phyloP scores from a whole-genome alignment of 495 filamentous ascomycete species.

The Hypoxylon cercidicola region DNA sequence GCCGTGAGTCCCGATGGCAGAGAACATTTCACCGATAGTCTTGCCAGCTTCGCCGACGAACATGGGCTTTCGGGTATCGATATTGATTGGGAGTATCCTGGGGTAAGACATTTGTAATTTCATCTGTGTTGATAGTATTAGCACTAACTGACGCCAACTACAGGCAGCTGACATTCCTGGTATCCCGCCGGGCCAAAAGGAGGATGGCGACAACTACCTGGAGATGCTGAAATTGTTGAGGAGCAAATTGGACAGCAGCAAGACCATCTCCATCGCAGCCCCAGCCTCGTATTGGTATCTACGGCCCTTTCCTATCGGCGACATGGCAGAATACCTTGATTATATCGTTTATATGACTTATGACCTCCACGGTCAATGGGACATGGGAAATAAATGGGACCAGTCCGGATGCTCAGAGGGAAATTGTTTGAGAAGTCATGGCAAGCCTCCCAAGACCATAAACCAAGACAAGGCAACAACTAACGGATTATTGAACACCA shows the following conservation, averaged over 20 bases:
- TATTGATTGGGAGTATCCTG: slow-evolving; percentile 55
- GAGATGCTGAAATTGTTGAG: slow-evolving; percentile 28
- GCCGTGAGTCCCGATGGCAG: no score
- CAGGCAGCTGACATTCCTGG: slow-evolving; percentile 22
- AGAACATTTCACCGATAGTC: slow-evolving; percentile 33
- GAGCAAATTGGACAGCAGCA: slow-evolving; percentile 15
- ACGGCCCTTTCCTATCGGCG: slow-evolving; percentile 12
- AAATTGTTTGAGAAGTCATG: no score
- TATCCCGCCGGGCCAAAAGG: not conserved
- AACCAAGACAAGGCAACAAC: no score
- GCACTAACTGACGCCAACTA: not conserved
- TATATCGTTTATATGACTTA: slow-evolving; percentile 44
- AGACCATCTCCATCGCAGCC: slow-evolving; percentile 39
- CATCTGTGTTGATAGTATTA: no score
- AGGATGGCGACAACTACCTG: slow-evolving; percentile 36
- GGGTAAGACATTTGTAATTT: no score
- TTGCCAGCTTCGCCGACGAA: slow-evolving; percentile 34
- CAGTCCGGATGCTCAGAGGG: no score
- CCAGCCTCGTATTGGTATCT: slow-evolving; percentile 38
- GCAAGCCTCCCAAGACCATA: no score
- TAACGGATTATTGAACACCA: no score
- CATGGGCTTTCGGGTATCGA: slow-evolving; percentile 53
- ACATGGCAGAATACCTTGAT: slow-evolving; percentile 33
- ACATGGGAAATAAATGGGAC: no score
- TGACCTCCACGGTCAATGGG: no score